Evolutionary conservation across 2,329 filamentous ascomycete genomes (phyloP).

Genomic region (Geoglossum cookeanum): DNA sequence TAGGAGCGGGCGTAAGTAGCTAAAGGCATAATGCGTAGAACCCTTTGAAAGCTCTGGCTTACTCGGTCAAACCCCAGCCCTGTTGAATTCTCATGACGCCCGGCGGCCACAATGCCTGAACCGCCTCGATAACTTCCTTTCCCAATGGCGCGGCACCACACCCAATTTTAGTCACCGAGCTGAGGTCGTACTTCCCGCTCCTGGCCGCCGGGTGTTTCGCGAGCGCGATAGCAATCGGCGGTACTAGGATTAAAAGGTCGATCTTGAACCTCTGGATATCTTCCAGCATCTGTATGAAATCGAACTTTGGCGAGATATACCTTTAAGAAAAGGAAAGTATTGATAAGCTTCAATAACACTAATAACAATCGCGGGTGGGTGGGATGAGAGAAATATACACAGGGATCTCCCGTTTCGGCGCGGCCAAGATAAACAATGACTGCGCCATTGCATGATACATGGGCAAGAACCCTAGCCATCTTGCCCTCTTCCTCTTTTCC

Average conservation of each 20-base stretch:
- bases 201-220: slow-evolving; percentile 43
- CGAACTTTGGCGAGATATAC: slow-evolving; percentile 15
- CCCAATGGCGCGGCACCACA: slow-evolving; percentile 53
- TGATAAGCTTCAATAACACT: too few species aligned
- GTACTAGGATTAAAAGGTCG: slow-evolving; percentile 46
- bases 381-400: too few species aligned
- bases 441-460: slow-evolving; percentile 62
- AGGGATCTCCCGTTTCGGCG: slow-evolving; percentile 36
- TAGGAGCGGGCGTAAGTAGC: slow-evolving; percentile 9
- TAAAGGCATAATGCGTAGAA: too few species aligned
- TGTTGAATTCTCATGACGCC: slow-evolving; percentile 30
- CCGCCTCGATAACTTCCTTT: slow-evolving; percentile 35
- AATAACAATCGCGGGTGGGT: too few species aligned
- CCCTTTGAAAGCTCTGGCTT: not conserved
- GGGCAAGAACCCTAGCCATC: slow-evolving; percentile 48
- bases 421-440: slow-evolving; percentile 45
- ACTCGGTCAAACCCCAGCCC: slow-evolving; percentile 66
- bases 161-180: slow-evolving; percentile 37
- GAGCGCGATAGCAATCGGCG: slow-evolving; percentile 54
- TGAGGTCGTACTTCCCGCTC: slow-evolving; percentile 46
- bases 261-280: slow-evolving; percentile 50
- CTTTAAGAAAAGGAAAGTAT: too few species aligned
- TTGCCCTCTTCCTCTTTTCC: slow-evolving; percentile 15
- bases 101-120: slow-evolving; percentile 21
- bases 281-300: slow-evolving; percentile 52